Percentiles rank a stretch among this genome's conserved stretches.
Conservation (phyloP, 2,329 filamentous ascomycete genomes). For the Penicillium sp. region DNA sequence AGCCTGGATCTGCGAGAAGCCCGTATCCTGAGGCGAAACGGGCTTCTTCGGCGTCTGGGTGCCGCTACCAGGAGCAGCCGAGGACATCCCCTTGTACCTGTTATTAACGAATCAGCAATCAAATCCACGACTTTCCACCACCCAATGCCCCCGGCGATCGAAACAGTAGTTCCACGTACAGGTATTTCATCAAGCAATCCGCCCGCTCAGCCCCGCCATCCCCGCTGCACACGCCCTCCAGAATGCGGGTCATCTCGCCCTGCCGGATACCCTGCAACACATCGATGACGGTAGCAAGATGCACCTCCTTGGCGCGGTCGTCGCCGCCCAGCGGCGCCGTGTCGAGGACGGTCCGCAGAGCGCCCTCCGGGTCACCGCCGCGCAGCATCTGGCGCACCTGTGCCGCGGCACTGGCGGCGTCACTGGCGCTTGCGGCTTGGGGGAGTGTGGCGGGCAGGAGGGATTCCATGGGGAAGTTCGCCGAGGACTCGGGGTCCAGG, state of each 20-base stretch:
- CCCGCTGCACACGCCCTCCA: conserved; percentile 74
- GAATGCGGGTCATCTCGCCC: conserved; percentile 86
- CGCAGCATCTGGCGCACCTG: conserved; percentile 86
- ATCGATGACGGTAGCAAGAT: conserved; percentile 84
- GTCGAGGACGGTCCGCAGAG: conserved; percentile 78
- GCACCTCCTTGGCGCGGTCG: conserved; percentile 67
- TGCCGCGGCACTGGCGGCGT: conserved; percentile 71
- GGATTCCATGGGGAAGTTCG: conserved; percentile 86
- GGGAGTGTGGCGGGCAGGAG: conserved; percentile 69
- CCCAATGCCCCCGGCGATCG: not conserved
- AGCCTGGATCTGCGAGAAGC: conserved; percentile 76
- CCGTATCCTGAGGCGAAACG: conserved; percentile 73
- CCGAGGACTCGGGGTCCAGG: conserved; percentile 81
- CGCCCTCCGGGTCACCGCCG: conserved; percentile 83
- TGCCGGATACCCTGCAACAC: conserved; percentile 95
- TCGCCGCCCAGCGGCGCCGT: conserved; percentile 67
- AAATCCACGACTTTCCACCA: not conserved
- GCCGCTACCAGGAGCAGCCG: conserved; percentile 35
- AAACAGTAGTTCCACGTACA: conserved; percentile 57
- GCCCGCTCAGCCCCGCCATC: conserved; percentile 79
- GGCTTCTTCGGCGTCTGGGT: conserved; percentile 50
- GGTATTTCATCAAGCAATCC: conserved; percentile 96
- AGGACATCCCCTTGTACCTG: conserved; percentile 88
- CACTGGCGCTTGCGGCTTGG: conserved; percentile 69
- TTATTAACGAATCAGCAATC: conserved; percentile 7